Conservation (phyloP, 2,329 filamentous ascomycete species). For the Colletotrichum theobromicola region DNA sequence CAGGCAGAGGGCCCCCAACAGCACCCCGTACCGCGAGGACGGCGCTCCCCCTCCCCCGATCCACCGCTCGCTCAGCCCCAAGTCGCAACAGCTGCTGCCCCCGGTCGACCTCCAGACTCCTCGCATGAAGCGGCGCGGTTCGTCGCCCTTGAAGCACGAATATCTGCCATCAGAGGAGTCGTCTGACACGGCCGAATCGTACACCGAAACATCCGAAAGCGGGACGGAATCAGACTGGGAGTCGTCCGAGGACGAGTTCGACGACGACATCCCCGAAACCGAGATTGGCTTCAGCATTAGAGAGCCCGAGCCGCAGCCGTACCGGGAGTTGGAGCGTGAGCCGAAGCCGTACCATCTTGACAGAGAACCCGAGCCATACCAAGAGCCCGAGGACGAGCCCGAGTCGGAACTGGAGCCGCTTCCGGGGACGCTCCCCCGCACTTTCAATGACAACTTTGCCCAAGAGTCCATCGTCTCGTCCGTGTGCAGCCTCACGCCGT, state of each 20-base stretch:
- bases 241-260: constrained; percentile 59
- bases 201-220: constrained; percentile 42
- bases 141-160: constrained; percentile 95
- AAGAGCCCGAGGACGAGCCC: neutral
- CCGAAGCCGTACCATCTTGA: constrained; percentile 19
- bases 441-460: neutral
- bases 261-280: constrained; percentile 65
- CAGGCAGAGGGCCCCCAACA: constrained; percentile 37
- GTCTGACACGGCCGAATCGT: constrained; percentile 65
- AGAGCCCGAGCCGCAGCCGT: constrained; percentile 34
- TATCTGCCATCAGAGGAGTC: constrained; percentile 83
- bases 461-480: constrained; percentile 49
- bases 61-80: constrained; percentile 50
- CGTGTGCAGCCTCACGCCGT: constrained; percentile 73
- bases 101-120: constrained; percentile 52
- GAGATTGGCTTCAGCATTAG: constrained; percentile 64
- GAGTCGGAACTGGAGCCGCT: neutral
- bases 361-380: neutral
- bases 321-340: constrained; percentile 22
- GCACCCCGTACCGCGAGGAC: constrained; percentile 51
- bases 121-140: constrained; percentile 72
- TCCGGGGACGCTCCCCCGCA: neutral
- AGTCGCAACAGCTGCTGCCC: constrained; percentile 43
- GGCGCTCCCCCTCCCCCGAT: constrained; percentile 61
- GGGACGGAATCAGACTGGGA: constrained; percentile 54